Evolutionary conservation across 805 yeast genomes (phyloP), one percentile per base, ranked within the genome.

Genomic region (Kuraishia piskuri): DNA sequence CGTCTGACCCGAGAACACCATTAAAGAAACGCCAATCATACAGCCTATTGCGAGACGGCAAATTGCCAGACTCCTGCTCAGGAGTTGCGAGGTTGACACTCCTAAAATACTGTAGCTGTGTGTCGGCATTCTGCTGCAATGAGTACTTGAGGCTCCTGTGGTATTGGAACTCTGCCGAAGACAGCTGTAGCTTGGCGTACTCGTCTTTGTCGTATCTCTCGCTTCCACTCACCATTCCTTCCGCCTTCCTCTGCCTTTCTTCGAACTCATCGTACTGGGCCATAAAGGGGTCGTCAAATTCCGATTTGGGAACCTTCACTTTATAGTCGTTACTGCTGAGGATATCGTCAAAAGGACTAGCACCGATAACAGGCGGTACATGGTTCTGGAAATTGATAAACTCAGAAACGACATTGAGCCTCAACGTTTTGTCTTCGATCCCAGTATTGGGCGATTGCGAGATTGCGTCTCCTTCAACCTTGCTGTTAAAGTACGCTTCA

Each of bases 21-120:
- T 63, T 62, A 62, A 74, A 74, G 56, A 76, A 76, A 48, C 79
- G 58, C 75, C 78, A 73, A 57, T 76, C 81, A 58, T 63, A 74
- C 58, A 76, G 80, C 52, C 54, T 74, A 56, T 73, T 77, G 66
- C 31, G 17, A 31, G 40, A 7, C 17, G 14, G 40, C 7, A 25
- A 7, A 25, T 10, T 10, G 31, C 9, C 7, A 25, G 31, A 25
- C 3, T 4, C 9, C 40, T 31, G 40, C 14, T 10, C 17, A 31
- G 17, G 17, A 4, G n/a, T n/a, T n/a, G 40, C 40, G 14, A 7
- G 40, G 17, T 31, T 10, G 40, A 31, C 40, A 31, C 17, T 31
- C 17, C 14, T 31, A 10, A 31, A 31, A 31, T 31, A 31, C 17
- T 31, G 40, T n/a, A 31, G 14, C 17, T 74, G 71, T 21, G 58